A percentile compares a stretch with the other conserved stretches of the same genome.
These are phyloP conservation scores for Salix arbutifolia DNA, from an alignment of 345 rosid genomes.

Conservation along the genomic window DNA sequence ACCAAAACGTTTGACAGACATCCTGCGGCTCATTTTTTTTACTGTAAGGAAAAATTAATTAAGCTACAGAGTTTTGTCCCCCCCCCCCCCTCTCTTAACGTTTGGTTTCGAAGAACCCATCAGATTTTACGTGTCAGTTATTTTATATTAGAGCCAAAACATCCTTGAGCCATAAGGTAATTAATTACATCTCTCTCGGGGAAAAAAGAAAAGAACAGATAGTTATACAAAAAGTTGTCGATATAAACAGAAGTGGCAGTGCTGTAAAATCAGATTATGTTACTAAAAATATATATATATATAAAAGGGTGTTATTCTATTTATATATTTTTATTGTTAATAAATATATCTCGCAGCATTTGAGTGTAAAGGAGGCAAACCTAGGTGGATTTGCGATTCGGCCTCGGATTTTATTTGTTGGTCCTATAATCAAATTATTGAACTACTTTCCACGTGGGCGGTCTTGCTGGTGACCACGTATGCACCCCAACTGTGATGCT, in stretches of 20 bases:
- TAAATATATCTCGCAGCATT: neutral
- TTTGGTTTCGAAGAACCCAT: too few species aligned
- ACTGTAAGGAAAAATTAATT: neutral
- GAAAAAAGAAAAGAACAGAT: too few species aligned
- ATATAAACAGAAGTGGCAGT: too few species aligned
- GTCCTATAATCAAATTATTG: slow-evolving; percentile 28
- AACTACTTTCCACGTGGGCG: slow-evolving; percentile 28
- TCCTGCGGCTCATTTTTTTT: neutral
- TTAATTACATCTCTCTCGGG: too few species aligned
- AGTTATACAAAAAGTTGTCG: too few species aligned
- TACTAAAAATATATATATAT: too few species aligned
- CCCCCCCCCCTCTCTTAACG: too few species aligned
- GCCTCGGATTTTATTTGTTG: slow-evolving; percentile 17
- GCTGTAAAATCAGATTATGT: too few species aligned
- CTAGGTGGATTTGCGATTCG: slow-evolving; percentile 32
- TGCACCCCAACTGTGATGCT: slow-evolving; percentile 17
- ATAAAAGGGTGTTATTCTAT: neutral
- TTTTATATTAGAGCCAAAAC: too few species aligned
- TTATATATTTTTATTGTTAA: neutral
- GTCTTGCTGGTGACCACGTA: slow-evolving; percentile 13
- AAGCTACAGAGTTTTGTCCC: neutral
- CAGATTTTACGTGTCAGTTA: too few species aligned
- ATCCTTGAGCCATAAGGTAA: too few species aligned
- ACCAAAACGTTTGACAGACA: slow-evolving; percentile 6
- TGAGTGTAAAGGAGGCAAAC: slow-evolving; percentile 25